Evolutionary conservation across 140 eudicot species (phyloP).

Genomic region (Stevia rebaudiana): DNA sequence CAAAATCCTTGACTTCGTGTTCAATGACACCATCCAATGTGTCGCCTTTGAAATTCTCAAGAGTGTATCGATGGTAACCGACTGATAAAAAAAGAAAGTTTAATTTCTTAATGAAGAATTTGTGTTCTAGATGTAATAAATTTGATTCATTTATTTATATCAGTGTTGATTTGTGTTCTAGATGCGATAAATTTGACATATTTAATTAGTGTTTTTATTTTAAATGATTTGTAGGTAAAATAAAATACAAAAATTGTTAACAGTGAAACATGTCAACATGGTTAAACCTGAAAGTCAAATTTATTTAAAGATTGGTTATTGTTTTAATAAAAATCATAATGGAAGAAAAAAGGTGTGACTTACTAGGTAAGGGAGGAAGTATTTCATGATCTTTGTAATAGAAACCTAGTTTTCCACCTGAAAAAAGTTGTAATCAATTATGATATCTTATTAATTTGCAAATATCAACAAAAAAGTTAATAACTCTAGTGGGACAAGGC

Average conservation of each 20-base stretch:
- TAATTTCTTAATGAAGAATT: too few species aligned
- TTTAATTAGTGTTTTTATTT: background rate
- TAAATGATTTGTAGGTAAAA: background rate
- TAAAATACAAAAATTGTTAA: too few species aligned
- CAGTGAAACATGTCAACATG: background rate
- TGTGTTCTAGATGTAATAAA: background rate
- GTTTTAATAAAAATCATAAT: too few species aligned
- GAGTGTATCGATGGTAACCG: conserved; percentile 69
- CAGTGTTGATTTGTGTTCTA: background rate
- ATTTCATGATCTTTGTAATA: conserved; percentile 85
- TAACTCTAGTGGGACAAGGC: background rate
- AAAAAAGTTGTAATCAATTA: background rate
- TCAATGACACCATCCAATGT: conserved; percentile 49
- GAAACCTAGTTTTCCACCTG: conserved; percentile 80
- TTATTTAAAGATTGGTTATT: too few species aligned
- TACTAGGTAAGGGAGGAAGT: conserved; percentile 93
- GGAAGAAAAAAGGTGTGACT: conserved; percentile 5
- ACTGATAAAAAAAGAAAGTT: conserved; percentile 32
- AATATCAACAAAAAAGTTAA: background rate
- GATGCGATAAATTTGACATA: too few species aligned
- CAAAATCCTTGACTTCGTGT: conserved; percentile 66
- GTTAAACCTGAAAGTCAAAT: background rate
- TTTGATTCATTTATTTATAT: background rate
- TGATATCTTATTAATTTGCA: background rate
- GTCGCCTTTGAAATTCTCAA: conserved; percentile 58